A percentile compares a stretch with the other conserved stretches of the same genome.
These are phyloP conservation scores for Myxozyma geophila DNA, from an alignment of 805 yeast species.

Conservation along the genomic window DNA sequence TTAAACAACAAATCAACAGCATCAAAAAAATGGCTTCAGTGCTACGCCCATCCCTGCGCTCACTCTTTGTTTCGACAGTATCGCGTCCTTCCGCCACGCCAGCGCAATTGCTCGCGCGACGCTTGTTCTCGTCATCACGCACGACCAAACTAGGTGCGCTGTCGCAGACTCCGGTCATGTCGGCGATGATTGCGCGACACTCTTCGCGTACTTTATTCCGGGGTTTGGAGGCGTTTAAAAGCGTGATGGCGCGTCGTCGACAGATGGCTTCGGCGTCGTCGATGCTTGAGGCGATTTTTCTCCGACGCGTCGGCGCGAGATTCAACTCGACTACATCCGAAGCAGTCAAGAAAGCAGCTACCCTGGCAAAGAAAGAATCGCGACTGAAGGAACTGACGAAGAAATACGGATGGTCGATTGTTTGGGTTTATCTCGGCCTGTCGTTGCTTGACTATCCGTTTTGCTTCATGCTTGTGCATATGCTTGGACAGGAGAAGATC, in stretches of 20 bases:
- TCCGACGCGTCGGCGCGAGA: neutral
- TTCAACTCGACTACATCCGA: conserved; percentile 15
- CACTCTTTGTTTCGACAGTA: neutral
- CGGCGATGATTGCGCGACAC: neutral
- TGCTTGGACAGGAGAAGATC: conserved; percentile 83
- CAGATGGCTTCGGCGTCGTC: too few relatives aligned
- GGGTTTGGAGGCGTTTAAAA: neutral
- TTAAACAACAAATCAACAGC: neutral
- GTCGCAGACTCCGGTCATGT: neutral
- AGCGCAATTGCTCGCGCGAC: neutral
- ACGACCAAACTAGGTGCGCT: neutral
- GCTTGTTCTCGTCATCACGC: neutral
- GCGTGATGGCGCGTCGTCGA: too few relatives aligned
- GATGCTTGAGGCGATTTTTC: too few relatives aligned
- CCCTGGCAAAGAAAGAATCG: conserved; percentile 24
- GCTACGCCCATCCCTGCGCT: neutral
- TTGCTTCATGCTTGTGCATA: conserved; percentile 81
- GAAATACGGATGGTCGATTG: conserved; percentile 89
- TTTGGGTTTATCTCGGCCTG: conserved; percentile 81
- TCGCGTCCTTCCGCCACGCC: neutral
- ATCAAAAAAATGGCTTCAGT: neutral
- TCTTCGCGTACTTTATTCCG: neutral
- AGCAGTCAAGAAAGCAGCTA: conserved; percentile 6
- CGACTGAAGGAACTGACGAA: conserved; percentile 64
- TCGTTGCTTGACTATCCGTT: conserved; percentile 79